Base-by-base conservation (phyloP, 129 eudicot genomes). In the Flaveria ramosissima region DNA sequence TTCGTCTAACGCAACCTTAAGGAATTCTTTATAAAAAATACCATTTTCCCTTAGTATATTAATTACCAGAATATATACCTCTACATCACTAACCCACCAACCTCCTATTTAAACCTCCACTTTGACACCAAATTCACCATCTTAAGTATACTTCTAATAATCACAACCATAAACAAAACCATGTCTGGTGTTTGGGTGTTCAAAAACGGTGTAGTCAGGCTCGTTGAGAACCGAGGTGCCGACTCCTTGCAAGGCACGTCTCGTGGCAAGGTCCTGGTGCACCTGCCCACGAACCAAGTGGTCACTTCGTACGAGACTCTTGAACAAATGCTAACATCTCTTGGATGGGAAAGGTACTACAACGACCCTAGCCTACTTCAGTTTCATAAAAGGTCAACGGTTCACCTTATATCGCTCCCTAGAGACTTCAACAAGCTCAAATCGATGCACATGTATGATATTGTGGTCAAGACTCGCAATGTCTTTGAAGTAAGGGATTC, bases 121-220 rank as follows among this genome's bases (percentile, higher is more conserved):
- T 65, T 16, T 73, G 21, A 43, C 43, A 57, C 69, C 42, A 50
- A 74, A 63, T 75, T 45, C 45, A 61, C 47, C 47, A 75, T 75
- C 72, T 47, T 59, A 30, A 26, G 32, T 26, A 43, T 61, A 15
- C 73, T 17, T 39, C 30, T 50, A 27, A 64, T 60, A 42, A 39
- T 68, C 63, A 42, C 15, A 8, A 60, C 36, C 50, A 2, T 36
- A 45, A 72, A 2, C 10, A 9, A 19, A 59, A 73, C 57, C 11
- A 92, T 92, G 98, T 88, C 98, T 6, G 98, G 98, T 52, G 98
- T 92, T 19, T 92, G 98, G 98, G 94, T 90, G 73, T 92, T 92
- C 90, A 90, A 92, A 77, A 88, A 90, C 47, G 96, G 98, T 3
- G 96, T 92, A 1, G 81, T 92, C 16, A 78, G 90, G 10, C 89